These are phyloP conservation scores for Kwoniella botswanensis DNA, from an alignment of 768 basidiomycete species.

Conservation along the genomic window DNA sequence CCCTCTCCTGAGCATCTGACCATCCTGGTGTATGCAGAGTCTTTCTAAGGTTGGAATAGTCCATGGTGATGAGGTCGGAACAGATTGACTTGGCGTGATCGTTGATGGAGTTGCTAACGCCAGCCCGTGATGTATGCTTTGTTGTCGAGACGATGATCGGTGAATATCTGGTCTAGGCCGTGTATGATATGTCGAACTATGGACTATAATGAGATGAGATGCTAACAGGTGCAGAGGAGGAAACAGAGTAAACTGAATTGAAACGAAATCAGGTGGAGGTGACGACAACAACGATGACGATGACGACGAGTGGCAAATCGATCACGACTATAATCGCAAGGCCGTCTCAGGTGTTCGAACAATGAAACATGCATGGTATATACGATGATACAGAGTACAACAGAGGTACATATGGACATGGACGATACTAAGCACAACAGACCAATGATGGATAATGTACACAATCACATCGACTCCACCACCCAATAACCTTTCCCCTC, in stretches of 20 bases:
- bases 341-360: neutral
- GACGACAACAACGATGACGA: neutral
- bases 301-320: neutral
- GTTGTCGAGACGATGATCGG: too few species aligned
- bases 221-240: neutral
- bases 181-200: too few species aligned
- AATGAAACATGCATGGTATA: neutral
- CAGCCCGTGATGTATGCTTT: too few species aligned
- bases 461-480: slow-evolving; percentile 1
- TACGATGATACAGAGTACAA: neutral
- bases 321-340: neutral
- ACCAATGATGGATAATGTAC: neutral
- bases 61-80: slow-evolving; percentile 28
- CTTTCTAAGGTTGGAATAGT: slow-evolving; percentile 46
- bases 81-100: neutral
- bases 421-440: neutral
- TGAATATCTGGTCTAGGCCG: too few species aligned
- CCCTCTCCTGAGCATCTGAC: slow-evolving; percentile 33
- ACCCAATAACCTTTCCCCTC: slow-evolving; percentile 44
- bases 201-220: neutral
- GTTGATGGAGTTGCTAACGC: neutral
- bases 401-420: neutral
- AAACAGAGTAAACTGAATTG: neutral
- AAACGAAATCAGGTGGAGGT: neutral
- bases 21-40: slow-evolving; percentile 32